Evolutionary conservation across 768 basidiomycete species (phyloP).

Genomic region (Postia placenta): DNA sequence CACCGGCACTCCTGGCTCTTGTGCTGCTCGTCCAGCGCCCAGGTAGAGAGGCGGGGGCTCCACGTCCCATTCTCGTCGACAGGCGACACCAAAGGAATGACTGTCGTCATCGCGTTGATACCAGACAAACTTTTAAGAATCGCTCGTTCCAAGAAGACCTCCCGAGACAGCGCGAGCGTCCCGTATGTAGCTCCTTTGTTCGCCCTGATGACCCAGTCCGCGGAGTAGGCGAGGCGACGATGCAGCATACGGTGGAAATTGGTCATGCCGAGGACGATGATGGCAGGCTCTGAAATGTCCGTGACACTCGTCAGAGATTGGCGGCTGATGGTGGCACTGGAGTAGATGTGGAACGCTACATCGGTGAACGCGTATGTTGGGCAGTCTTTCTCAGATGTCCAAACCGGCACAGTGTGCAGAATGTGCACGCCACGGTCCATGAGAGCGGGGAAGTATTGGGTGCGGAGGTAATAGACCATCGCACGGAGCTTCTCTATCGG

Average conservation of each 20-base stretch:
- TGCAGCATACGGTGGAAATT: constrained; percentile 6
- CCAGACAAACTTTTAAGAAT: constrained; percentile 14
- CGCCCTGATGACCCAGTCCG: constrained; percentile 12
- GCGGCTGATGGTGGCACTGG: constrained; percentile 6
- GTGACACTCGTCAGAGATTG: constrained; percentile 3
- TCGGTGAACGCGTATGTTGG: constrained; percentile 12
- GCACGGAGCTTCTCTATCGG: constrained; percentile 16
- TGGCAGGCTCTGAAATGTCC: constrained; percentile 9
- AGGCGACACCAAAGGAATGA: constrained; percentile 16
- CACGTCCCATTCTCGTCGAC: constrained; percentile 4
- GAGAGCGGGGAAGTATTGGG: constrained; percentile 17
- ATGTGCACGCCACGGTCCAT: constrained; percentile 14
- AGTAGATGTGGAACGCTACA: constrained; percentile 15
- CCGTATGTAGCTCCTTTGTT: constrained; percentile 15
- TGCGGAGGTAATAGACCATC: constrained; percentile 15
- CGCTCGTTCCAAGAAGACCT: constrained; percentile 17
- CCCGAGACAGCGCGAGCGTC: constrained; percentile 15
- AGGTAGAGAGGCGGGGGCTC: constrained; percentile 16
- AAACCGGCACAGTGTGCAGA: constrained; percentile 20
- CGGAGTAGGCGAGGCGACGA: constrained; percentile 10
- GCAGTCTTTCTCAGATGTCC: background rate
- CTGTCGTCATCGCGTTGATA: constrained; percentile 21
- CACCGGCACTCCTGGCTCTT: constrained; percentile 10
- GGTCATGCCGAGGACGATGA: constrained; percentile 21
- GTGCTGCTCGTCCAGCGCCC: constrained; percentile 9